Base-by-base conservation (phyloP, 169 alveolate species). In the Plasmodium yoelii region DNA sequence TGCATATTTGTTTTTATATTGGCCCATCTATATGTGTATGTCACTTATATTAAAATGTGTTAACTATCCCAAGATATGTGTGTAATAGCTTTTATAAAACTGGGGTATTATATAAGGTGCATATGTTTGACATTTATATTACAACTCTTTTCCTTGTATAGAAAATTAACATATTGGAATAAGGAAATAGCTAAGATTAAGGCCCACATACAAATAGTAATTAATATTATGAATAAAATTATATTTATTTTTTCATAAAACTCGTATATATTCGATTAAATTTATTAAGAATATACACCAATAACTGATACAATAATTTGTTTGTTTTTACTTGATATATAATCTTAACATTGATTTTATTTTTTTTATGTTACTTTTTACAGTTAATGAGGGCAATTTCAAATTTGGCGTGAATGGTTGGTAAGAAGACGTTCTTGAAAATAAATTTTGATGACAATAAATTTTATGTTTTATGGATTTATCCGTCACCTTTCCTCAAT, bases 121-220 rank as follows among this genome's bases (percentile, higher is more conserved):
- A 34, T 34, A 34, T 34, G 42, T 7, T 34, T 34, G 42, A 34
- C 5, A 34, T 34, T 34, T 34, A 34, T 34, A 2, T 5, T 34
- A 34, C 5, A 34, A 34, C 5, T 34, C 39, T 60, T 55, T 70
- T 34, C 42, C 47, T 56, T 22, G 18, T 80, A 12, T n/a, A 82
- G 90, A 12, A 82, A 82, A 82, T 42, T 82, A 84, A 9, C 86
- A 42, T 82, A 82, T 71, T 82, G 90, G 90, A 82, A 82, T 42
- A 82, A 82, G 57, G 72, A 82, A 34, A 69, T 82, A 69, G 22
- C 90, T 5, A 69, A 55, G 10, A 56, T 82, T 28, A 82, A 82
- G 64, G 90, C 90, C 5, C 90, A 82, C 64, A 82, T 82, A 82
- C 90, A 82, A 68, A 82, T 82, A 47, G 90, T 82, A 82, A 82